Conservation (phyloP, 371 early-diverging fungal species). For the Mucor circinelloides region DNA sequence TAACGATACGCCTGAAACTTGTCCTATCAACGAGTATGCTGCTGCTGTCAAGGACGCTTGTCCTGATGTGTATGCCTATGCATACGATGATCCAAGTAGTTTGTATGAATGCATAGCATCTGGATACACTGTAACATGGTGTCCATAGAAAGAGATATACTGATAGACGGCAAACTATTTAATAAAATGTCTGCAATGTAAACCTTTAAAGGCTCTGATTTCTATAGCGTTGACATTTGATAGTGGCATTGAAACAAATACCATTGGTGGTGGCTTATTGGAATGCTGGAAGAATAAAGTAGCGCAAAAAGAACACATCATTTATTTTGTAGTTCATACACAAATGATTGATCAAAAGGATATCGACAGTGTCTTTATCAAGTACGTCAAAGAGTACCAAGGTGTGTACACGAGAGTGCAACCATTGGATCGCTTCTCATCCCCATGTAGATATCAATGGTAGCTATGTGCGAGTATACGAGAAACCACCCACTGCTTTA, state of each 20-base stretch:
- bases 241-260: neutral
- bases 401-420: constrained; percentile 16
- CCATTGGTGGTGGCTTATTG: neutral
- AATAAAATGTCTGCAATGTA: too few species aligned
- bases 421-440: neutral
- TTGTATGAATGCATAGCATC: constrained; percentile 14
- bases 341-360: constrained; percentile 6
- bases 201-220: too few species aligned
- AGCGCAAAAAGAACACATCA: neutral
- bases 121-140: constrained; percentile 13
- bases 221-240: too few species aligned
- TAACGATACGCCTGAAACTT: neutral
- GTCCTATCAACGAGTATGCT: constrained; percentile 20
- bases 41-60: constrained; percentile 7
- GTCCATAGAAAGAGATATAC: constrained; percentile 2
- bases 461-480: constrained; percentile 25
- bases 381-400: constrained; percentile 49
- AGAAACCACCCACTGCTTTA: constrained; percentile 40
- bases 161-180: too few species aligned
- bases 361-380: constrained; percentile 28
- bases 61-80: constrained; percentile 25
- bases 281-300: neutral
- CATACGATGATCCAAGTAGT: constrained; percentile 25
- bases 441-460: constrained; percentile 45
- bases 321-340: neutral